Percentiles rank a stretch among this genome's conserved stretches.
These are phyloP conservation scores for Daldinia childiae DNA, from an alignment of 495 filamentous ascomycete genomes.

Conservation along the genomic window DNA sequence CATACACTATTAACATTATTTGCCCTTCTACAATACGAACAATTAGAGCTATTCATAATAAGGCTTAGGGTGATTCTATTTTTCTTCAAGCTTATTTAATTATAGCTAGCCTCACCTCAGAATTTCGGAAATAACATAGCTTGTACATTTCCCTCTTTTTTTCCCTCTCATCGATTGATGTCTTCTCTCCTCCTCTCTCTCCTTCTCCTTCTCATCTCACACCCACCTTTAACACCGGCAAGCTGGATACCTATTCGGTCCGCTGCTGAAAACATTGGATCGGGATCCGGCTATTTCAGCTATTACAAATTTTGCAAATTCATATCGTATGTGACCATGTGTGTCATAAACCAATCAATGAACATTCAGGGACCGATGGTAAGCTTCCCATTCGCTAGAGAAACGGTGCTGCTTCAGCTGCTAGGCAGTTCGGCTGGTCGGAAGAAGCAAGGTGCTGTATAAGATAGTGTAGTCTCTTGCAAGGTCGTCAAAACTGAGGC, in stretches of 20 bases:
- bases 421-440: slow-evolving; percentile 27
- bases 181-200: not conserved
- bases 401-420: slow-evolving; percentile 6
- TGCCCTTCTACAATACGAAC: not conserved
- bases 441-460: slow-evolving; percentile 8
- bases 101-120: not conserved
- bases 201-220: not conserved
- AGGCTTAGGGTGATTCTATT: not conserved
- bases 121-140: slow-evolving; percentile 3
- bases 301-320: slow-evolving; percentile 29
- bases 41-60: slow-evolving; percentile 3
- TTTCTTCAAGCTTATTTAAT: not conserved
- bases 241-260: slow-evolving; percentile 24
- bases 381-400: slow-evolving; percentile 22
- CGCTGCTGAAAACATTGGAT: slow-evolving; percentile 2
- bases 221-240: slow-evolving; percentile 1
- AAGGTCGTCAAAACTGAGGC: slow-evolving; percentile 35
- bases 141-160: not conserved
- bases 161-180: not conserved
- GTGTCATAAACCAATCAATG: slow-evolving; percentile 28
- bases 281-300: not conserved
- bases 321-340: not conserved
- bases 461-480: slow-evolving; percentile 24
- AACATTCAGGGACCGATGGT: not conserved
- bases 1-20: too few relatives aligned